Conservation (phyloP, 306 rosid species). For the Alnus glutinosa region DNA sequence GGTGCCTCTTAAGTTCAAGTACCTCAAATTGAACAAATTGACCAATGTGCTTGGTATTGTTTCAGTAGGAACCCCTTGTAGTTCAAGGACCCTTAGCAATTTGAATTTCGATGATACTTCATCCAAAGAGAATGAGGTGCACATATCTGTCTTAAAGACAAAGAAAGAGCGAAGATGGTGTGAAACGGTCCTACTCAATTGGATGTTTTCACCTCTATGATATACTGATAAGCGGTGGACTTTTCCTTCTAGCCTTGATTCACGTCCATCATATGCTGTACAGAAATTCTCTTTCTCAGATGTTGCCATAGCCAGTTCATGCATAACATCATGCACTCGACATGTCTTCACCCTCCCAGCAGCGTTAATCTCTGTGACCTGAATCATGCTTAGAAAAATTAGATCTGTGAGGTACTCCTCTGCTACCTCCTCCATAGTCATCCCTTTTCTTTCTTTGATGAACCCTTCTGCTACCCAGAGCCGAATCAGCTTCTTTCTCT, state of each 20-base stretch:
- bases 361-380: constrained; percentile 1
- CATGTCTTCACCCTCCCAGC: neutral
- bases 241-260: neutral
- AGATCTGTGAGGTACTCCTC: neutral
- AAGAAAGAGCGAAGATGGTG: neutral
- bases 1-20: constrained; percentile 2
- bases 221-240: neutral
- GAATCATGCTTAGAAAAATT: neutral
- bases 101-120: neutral
- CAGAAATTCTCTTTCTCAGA: constrained; percentile 7
- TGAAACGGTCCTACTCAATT: neutral
- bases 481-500: constrained; percentile 7
- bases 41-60: neutral
- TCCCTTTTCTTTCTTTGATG: constrained; percentile 8
- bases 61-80: neutral
- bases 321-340: neutral
- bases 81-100: constrained; percentile 6
- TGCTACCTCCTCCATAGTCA: constrained; percentile 2
- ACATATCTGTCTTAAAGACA: constrained; percentile 1
- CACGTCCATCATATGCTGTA: neutral
- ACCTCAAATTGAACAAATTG: constrained; percentile 5
- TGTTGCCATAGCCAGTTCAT: neutral
- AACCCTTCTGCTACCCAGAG: constrained; percentile 4
- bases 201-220: neutral
- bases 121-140: constrained; percentile 13